Conservation (phyloP, 768 basidiomycete genomes). For the Pholiota conissans region DNA sequence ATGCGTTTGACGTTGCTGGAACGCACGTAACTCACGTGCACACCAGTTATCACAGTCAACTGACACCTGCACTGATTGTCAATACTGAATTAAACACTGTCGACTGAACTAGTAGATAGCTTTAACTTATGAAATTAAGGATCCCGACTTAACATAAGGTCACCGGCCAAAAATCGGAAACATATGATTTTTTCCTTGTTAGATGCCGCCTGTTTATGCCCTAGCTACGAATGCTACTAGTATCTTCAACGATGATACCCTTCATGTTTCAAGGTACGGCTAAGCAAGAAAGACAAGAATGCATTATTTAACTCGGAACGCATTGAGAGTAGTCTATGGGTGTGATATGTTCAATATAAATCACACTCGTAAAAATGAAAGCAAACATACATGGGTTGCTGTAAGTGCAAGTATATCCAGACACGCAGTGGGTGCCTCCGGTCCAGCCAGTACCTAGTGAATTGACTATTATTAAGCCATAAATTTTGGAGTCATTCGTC, state of each 20-base stretch:
- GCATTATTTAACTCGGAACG: conserved; percentile 29
- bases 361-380: not conserved
- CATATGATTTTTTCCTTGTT: too few relatives aligned
- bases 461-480: not conserved
- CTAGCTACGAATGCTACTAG: not conserved
- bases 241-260: too few relatives aligned
- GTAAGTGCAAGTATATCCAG: conserved; percentile 35
- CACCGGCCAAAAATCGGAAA: too few relatives aligned
- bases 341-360: not conserved
- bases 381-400: conserved; percentile 39
- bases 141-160: too few relatives aligned
- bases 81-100: too few relatives aligned
- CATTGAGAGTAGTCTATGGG: conserved; percentile 46
- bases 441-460: conserved; percentile 34
- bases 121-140: too few relatives aligned
- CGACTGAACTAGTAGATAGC: too few relatives aligned
- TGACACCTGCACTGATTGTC: too few relatives aligned
- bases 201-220: not conserved
- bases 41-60: not conserved
- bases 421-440: conserved; percentile 40
- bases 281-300: too few relatives aligned
- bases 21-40: not conserved
- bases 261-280: too few relatives aligned
- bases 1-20: not conserved
- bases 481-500: not conserved